A percentile compares a stretch with the other conserved stretches of the same genome.
These are phyloP conservation scores for Hypsizygus marmoreus DNA, from an alignment of 768 basidiomycete genomes.

Conservation along the genomic window DNA sequence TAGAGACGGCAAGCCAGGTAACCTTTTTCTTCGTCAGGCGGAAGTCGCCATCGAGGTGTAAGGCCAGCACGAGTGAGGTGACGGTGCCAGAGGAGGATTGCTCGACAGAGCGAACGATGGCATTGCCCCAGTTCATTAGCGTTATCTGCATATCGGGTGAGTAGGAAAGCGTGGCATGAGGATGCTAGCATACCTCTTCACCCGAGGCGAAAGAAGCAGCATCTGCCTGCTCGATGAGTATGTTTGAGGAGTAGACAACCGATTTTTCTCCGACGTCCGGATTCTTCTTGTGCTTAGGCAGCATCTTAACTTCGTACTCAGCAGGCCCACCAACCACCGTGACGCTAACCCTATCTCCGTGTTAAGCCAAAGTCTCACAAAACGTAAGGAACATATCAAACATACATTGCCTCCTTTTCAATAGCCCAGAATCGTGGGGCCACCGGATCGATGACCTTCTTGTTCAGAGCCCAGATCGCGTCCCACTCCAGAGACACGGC, in stretches of 20 bases:
- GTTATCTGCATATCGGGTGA: slow-evolving; percentile 61
- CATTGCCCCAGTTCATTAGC: slow-evolving; percentile 99
- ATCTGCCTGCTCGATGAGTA: slow-evolving; percentile 92
- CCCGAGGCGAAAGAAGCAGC: slow-evolving; percentile 86
- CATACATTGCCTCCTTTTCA: slow-evolving; percentile 69
- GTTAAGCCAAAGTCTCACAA: not conserved
- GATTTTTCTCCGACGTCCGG: slow-evolving; percentile 88
- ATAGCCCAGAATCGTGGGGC: slow-evolving; percentile 93
- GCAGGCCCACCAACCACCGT: slow-evolving; percentile 70
- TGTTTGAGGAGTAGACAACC: slow-evolving; percentile 76
- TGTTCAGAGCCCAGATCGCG: slow-evolving; percentile 93
- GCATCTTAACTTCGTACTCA: slow-evolving; percentile 58
- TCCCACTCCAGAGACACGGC: slow-evolving; percentile 97
- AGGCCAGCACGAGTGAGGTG: slow-evolving; percentile 75
- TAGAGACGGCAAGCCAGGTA: slow-evolving; percentile 85
- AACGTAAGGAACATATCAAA: slow-evolving; percentile 6
- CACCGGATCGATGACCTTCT: slow-evolving; percentile 94
- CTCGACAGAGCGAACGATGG: slow-evolving; percentile 80
- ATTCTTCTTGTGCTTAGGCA: slow-evolving; percentile 98
- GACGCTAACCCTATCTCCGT: slow-evolving; percentile 70
- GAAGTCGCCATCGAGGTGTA: slow-evolving; percentile 95
- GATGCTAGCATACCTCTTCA: slow-evolving; percentile 70
- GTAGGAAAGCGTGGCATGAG: not conserved
- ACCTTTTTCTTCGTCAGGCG: slow-evolving; percentile 99
- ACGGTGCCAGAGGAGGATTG: slow-evolving; percentile 54